phyloP scores from a whole-genome alignment of 2,329 filamentous ascomycete genomes.

The Chaetothyriales sp. region DNA sequence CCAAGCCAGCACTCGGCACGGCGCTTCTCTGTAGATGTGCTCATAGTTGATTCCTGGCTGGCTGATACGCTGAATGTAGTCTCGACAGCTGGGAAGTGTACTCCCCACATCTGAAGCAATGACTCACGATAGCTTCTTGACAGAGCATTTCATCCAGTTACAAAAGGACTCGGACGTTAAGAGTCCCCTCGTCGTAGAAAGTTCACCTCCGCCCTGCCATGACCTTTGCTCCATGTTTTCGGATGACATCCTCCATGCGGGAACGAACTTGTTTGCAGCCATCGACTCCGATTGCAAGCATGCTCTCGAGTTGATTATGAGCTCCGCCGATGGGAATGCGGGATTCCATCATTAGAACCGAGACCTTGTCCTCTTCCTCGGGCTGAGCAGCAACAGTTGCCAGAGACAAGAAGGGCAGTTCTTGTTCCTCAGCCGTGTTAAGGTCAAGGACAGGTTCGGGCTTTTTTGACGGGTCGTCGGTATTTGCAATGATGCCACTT shows the following conservation, averaged over 20 bases:
- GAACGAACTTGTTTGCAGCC: constrained; percentile 74
- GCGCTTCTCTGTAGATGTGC: background rate
- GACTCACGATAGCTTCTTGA: too few relatives aligned
- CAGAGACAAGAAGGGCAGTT: constrained; percentile 76
- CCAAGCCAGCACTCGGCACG: background rate
- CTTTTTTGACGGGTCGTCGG: constrained; percentile 8
- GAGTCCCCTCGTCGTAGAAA: background rate
- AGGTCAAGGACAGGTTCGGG: constrained; percentile 30
- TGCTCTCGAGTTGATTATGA: constrained; percentile 57
- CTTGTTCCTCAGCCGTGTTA: constrained; percentile 40
- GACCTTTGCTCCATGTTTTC: constrained; percentile 14
- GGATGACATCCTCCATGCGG: constrained; percentile 64
- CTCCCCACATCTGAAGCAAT: background rate
- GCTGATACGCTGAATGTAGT: background rate
- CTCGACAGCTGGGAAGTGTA: background rate
- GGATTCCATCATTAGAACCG: constrained; percentile 71
- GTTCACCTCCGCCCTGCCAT: constrained; percentile 8
- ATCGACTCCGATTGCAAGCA: constrained; percentile 83
- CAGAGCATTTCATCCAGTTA: too few relatives aligned
- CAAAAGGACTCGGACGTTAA: too few relatives aligned
- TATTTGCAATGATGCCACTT: constrained; percentile 46
- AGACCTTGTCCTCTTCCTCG: constrained; percentile 46
- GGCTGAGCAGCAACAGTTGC: constrained; percentile 51
- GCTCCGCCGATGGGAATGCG: constrained; percentile 54
- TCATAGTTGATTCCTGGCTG: background rate